A percentile compares a stretch with the other conserved stretches of the same genome.
phyloP scores from a whole-genome alignment of 2,329 filamentous ascomycete genomes.

The Rachicladosporium sp. region DNA sequence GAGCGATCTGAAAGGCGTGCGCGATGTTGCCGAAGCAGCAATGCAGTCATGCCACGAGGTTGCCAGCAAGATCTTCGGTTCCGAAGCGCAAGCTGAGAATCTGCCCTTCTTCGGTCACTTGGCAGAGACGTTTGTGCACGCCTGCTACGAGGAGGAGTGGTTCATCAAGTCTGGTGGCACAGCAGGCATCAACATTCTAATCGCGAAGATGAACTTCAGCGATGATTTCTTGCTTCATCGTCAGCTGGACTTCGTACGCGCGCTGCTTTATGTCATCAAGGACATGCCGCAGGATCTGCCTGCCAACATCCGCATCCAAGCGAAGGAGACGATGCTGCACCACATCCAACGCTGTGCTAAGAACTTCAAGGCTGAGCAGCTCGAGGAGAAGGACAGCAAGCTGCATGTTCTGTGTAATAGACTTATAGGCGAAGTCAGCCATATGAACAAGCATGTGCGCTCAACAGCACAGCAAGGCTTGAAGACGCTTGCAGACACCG shows the following conservation, averaged over 20 bases:
- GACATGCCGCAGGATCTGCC: slow-evolving; percentile 93
- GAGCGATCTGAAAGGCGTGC: slow-evolving; percentile 67
- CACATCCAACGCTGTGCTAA: slow-evolving; percentile 68
- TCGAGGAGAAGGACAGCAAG: slow-evolving; percentile 52
- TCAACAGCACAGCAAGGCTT: slow-evolving; percentile 74
- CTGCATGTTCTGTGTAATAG: slow-evolving; percentile 69
- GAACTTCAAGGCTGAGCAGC: slow-evolving; percentile 69
- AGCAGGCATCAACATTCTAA: slow-evolving; percentile 75
- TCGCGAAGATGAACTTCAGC: slow-evolving; percentile 73
- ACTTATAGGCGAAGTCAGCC: slow-evolving; percentile 77
- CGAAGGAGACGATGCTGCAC: slow-evolving; percentile 65
- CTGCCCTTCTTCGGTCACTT: slow-evolving; percentile 78
- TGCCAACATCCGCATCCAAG: slow-evolving; percentile 71
- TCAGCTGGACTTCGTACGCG: slow-evolving; percentile 77
- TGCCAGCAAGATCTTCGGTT: slow-evolving; percentile 67
- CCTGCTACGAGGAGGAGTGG: slow-evolving; percentile 96
- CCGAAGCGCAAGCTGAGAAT: slow-evolving; percentile 55
- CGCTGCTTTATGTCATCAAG: slow-evolving; percentile 95
- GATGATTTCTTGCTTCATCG: slow-evolving; percentile 71
- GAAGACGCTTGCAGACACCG: slow-evolving; percentile 65
- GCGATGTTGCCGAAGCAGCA: slow-evolving; percentile 68
- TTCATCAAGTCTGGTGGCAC: slow-evolving; percentile 93
- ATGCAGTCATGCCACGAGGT: slow-evolving; percentile 69
- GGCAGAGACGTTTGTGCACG: slow-evolving; percentile 76
- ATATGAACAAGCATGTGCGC: slow-evolving; percentile 92